Base-by-base conservation (phyloP, 306 rosid species). In the Albizia julibrissin region DNA sequence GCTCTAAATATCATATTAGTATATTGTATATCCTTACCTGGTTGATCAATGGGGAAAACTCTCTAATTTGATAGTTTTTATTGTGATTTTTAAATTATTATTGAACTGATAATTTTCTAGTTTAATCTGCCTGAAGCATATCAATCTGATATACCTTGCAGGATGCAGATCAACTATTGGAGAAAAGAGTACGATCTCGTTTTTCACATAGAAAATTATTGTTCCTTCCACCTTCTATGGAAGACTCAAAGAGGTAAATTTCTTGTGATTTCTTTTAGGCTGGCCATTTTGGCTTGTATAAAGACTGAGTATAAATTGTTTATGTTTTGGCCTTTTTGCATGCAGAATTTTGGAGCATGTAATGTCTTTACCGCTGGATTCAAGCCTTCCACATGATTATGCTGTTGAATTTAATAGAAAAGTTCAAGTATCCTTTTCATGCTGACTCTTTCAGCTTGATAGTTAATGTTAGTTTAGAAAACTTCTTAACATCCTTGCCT, bases 161-260 rank as follows among this genome's bases (percentile, higher is more conserved):
- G 99, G 99, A 93, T 85, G 98, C 99, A 3, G 99, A 93, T 86
- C 98, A 92, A 88, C 88, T 93, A 77, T 85, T 95, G 81, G 98
- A 95, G 80, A 95, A 95, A 88, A 93, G 98, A 87, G 98, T 95
- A 22, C 94, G 93, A 79, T 92, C 99, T 85, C 98, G 96, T 29
- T 95, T 95, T 87, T 95, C 99, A 42, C 98, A 91, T 84, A 90
- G 99, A 87, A 95, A 95, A 88, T 82, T 89, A 56, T 46, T 95
- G 82, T 93, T 93, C 86, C 88, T 91, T 85, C 98, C 97, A 78
- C 97, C 97, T 78, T 83, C 91, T 33, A 64, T 74, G 42, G 97
- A 91, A 44, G 94, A 93, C 62, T 77, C 87, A 52, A 87, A 87
- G 69, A 85, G 89, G 99, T 92, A 85, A 40, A 69, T 77, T 42